Conservation (phyloP, 345 rosid genomes). For the Eucalyptus sideroxylon region DNA sequence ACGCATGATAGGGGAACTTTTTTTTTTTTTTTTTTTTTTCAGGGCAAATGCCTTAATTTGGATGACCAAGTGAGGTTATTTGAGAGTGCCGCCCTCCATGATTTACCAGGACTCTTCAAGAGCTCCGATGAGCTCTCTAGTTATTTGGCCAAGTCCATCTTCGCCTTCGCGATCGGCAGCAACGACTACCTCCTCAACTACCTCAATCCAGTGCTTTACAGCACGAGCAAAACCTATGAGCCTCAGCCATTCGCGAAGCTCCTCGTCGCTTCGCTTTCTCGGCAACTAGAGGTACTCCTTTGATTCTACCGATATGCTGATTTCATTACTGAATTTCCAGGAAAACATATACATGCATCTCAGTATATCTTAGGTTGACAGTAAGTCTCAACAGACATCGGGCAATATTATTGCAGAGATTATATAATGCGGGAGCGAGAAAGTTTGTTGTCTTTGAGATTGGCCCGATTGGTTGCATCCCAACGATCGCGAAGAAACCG, state of each 20-base stretch:
- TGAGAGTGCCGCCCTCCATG: neutral
- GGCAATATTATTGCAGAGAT: constrained; percentile 1
- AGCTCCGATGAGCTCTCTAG: neutral
- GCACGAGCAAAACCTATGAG: neutral
- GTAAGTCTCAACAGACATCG: neutral
- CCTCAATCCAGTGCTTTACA: neutral
- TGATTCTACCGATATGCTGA: neutral
- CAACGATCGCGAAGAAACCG: constrained; percentile 1
- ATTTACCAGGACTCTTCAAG: neutral
- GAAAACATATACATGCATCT: neutral
- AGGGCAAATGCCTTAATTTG: constrained; percentile 40
- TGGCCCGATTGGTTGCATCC: constrained; percentile 41
- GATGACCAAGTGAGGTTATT: constrained; percentile 23
- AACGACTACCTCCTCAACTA: constrained; percentile 26
- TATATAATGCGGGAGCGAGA: constrained; percentile 21
- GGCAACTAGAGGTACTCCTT: neutral
- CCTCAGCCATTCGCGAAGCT: constrained; percentile 15
- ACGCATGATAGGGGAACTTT: neutral
- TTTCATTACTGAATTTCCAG: neutral
- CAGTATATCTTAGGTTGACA: neutral
- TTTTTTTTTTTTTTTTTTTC: neutral
- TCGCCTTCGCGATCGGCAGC: constrained; percentile 15
- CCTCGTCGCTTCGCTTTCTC: neutral
- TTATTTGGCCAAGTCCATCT: constrained; percentile 25
- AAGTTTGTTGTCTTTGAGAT: constrained; percentile 27